These are phyloP conservation scores for Amaranthus hypochondriacus DNA, from an alignment of 148 eudicot genomes.

Conservation along the genomic window DNA sequence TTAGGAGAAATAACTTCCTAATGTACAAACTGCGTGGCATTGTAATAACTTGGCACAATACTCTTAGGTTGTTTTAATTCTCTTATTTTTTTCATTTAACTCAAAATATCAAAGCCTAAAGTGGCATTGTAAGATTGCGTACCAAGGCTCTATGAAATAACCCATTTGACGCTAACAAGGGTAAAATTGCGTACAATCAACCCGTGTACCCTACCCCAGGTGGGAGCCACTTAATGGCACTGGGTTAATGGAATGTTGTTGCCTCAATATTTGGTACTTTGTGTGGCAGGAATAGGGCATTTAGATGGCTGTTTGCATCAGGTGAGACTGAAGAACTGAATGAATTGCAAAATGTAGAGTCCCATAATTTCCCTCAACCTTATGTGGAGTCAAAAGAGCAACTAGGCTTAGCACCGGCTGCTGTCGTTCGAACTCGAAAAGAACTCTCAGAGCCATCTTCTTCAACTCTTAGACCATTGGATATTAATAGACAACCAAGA, in stretches of 20 bases:
- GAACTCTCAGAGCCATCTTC: conserved; percentile 44
- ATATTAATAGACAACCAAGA: conserved; percentile 53
- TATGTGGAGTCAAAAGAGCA: conserved; percentile 56
- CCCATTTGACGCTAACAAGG: too few species aligned
- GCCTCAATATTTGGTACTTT: not conserved
- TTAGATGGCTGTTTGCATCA: conserved; percentile 61
- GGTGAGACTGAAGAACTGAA: conserved; percentile 85
- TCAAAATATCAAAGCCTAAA: too few species aligned
- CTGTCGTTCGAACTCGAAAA: conserved; percentile 53
- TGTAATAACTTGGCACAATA: too few species aligned
- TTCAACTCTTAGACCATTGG: conserved; percentile 49
- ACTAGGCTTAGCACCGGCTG: conserved; percentile 89
- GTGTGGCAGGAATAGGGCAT: conserved; percentile 72
- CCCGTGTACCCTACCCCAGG: too few species aligned
- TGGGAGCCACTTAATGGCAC: too few species aligned
- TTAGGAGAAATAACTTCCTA: not conserved
- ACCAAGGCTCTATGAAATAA: too few species aligned
- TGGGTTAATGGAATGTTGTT: not conserved
- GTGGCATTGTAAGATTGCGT: too few species aligned
- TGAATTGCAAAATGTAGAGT: conserved; percentile 66
- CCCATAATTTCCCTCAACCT: conserved; percentile 78
- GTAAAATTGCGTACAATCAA: too few species aligned
- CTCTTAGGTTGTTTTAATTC: too few species aligned
- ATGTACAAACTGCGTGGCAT: too few species aligned
- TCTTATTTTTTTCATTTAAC: too few species aligned